These are phyloP conservation scores for Vairimorpha apis DNA, from an alignment of 371 early-diverging fungal species.

Conservation along the genomic window DNA sequence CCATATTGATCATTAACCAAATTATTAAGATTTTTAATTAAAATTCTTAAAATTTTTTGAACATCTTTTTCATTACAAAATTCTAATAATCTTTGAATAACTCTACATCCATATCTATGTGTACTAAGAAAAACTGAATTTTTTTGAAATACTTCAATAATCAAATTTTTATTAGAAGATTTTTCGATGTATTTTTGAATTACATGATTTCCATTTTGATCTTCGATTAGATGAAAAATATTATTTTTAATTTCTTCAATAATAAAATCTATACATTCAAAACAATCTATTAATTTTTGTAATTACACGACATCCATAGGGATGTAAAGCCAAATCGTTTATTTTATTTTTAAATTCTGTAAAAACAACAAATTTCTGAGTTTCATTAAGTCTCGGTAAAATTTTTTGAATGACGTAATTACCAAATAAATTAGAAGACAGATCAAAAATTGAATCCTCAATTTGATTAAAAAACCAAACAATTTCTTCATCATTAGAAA, in stretches of 20 bases:
- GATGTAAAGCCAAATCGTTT: constrained; percentile 81
- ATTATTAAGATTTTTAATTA: constrained; percentile 70
- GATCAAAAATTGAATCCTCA: constrained; percentile 75
- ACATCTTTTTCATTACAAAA: constrained; percentile 63
- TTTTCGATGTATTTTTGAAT: constrained; percentile 95
- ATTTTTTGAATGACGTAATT: constrained; percentile 99
- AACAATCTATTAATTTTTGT: constrained; percentile 95
- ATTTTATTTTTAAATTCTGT: constrained; percentile 85
- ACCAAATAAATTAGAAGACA: constrained; percentile 98
- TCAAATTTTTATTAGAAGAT: constrained; percentile 35
- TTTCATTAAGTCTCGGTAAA: constrained; percentile 49
- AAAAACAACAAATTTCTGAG: constrained; percentile 44
- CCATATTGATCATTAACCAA: constrained; percentile 98
- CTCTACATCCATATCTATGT: constrained; percentile 97
- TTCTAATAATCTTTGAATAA: constrained; percentile 98
- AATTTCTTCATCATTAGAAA: constrained; percentile 79
- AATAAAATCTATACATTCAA: constrained; percentile 70
- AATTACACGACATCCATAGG: constrained; percentile 99
- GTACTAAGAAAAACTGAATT: constrained; percentile 87
- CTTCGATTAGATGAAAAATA: constrained; percentile 89
- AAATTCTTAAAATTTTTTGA: constrained; percentile 44
- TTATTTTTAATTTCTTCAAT: constrained; percentile 82
- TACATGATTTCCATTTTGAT: constrained; percentile 99
- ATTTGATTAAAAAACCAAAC: constrained; percentile 90
- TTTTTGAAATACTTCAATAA: constrained; percentile 77